phyloP scores from a whole-genome alignment of 129 eudicot genomes.

The Chrysanthemum seticuspe region DNA sequence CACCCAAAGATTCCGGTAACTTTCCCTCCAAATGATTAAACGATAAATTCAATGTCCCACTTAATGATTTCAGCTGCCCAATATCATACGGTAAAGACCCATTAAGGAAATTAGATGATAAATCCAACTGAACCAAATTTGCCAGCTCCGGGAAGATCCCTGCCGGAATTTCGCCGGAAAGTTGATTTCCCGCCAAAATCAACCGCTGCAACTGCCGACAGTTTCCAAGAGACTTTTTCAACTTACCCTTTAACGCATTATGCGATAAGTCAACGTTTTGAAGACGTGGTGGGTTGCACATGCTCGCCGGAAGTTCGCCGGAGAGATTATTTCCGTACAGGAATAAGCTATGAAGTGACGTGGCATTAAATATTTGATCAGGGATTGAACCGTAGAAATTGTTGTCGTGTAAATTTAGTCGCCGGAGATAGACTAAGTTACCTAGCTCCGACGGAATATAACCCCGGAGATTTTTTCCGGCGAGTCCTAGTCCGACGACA shows the following conservation, averaged over 20 bases:
- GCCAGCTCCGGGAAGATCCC: conserved; percentile 70
- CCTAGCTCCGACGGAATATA: conserved; percentile 95
- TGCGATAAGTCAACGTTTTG: conserved; percentile 77
- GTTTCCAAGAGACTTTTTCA: conserved; percentile 47
- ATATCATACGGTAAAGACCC: conserved; percentile 79
- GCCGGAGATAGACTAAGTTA: conserved; percentile 58
- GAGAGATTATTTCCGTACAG: conserved; percentile 75
- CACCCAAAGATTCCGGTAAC: conserved; percentile 75
- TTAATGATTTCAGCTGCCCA: conserved; percentile 74
- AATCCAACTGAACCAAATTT: conserved; percentile 69
- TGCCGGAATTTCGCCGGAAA: conserved; percentile 68
- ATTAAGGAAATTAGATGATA: conserved; percentile 54
- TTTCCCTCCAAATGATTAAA: conserved; percentile 67
- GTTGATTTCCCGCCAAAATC: conserved; percentile 51
- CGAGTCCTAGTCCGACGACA: conserved; percentile 67
- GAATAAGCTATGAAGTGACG: conserved; percentile 78
- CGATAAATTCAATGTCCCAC: conserved; percentile 80
- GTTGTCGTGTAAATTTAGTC: conserved; percentile 78
- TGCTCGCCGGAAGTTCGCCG: conserved; percentile 59
- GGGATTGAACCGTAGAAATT: conserved; percentile 76
- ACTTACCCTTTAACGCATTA: conserved; percentile 55
- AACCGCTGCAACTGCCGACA: conserved; percentile 78
- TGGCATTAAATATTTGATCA: conserved; percentile 79
- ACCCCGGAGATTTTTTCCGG: conserved; percentile 72
- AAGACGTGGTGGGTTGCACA: conserved; percentile 61